Conservation (phyloP, 805 yeast species). For the Pachysolen tannophilus region DNA sequence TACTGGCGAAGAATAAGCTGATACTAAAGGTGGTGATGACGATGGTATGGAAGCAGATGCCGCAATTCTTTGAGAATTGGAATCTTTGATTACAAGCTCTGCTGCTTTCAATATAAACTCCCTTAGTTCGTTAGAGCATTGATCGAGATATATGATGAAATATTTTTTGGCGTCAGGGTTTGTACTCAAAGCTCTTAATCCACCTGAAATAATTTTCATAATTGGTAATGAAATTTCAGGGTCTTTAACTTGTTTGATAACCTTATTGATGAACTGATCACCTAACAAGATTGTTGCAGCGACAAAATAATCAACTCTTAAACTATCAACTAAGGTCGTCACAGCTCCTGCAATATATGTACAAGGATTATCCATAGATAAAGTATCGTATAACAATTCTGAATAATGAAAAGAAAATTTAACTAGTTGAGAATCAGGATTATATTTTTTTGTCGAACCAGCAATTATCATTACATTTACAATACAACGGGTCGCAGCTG, state of each 20-base stretch:
- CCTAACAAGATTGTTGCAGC: constrained; percentile 14
- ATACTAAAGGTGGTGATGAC: no score
- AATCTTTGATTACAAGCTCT: no score
- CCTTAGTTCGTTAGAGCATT: constrained; percentile 1
- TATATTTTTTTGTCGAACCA: constrained; percentile 4
- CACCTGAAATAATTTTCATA: constrained; percentile 9
- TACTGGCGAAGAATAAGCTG: no score
- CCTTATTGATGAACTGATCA: background rate
- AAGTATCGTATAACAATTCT: constrained; percentile 3
- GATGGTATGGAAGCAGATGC: no score
- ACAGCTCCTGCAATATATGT: constrained; percentile 14
- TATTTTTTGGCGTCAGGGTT: constrained; percentile 4
- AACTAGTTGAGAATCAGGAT: constrained; percentile 5
- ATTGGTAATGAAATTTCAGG: constrained; percentile 4
- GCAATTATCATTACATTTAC: constrained; percentile 9
- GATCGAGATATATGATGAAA: constrained; percentile 2
- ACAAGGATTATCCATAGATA: constrained; percentile 9
- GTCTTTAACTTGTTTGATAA: constrained; percentile 3
- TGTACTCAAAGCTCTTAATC: constrained; percentile 7
- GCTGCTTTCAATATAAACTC: constrained; percentile 3
- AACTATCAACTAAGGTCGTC: constrained; percentile 12
- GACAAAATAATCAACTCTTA: constrained; percentile 19
- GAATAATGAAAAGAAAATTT: constrained; percentile 2
- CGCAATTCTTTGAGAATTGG: no score
- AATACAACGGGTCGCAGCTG: constrained; percentile 4